Percentiles rank a stretch among this genome's conserved stretches.
Conservation (phyloP, 441 rosid species). For the Macaranga tanarius region DNA sequence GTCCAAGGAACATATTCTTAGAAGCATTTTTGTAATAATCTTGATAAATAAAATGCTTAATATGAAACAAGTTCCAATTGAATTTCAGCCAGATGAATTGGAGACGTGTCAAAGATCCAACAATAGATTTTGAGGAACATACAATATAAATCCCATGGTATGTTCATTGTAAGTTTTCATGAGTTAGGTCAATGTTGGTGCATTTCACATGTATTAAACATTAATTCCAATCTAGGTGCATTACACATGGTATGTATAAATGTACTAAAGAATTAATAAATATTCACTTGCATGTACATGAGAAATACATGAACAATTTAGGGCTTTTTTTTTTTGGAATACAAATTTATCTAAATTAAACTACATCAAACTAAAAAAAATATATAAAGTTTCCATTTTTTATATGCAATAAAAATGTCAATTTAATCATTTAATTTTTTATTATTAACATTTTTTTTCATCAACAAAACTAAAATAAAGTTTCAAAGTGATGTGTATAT, state of each 20-base stretch:
- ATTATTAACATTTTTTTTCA: too few species aligned
- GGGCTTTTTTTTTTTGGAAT: too few species aligned
- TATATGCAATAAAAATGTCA: too few species aligned
- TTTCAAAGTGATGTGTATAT: too few species aligned
- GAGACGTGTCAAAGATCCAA: neutral
- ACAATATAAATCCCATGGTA: slow-evolving; percentile 18
- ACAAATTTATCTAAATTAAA: too few species aligned
- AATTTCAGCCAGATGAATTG: neutral
- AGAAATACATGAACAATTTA: neutral
- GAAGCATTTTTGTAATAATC: too few species aligned
- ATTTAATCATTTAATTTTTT: too few species aligned
- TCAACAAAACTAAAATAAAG: too few species aligned
- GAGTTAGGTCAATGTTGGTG: neutral
- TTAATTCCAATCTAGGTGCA: neutral
- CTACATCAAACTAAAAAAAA: too few species aligned
- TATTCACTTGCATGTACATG: neutral
- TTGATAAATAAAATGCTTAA: too few species aligned
- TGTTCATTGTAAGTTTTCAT: neutral
- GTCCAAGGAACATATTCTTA: too few species aligned
- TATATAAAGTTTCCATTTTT: too few species aligned
- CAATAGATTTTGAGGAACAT: neutral
- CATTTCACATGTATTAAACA: slow-evolving; percentile 1
- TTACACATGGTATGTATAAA: slow-evolving; percentile 9
- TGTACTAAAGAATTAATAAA: neutral
- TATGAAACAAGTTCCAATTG: neutral